Conservation (phyloP, 1,284 basidiomycete species). For the Rhizopogon parksii region DNA sequence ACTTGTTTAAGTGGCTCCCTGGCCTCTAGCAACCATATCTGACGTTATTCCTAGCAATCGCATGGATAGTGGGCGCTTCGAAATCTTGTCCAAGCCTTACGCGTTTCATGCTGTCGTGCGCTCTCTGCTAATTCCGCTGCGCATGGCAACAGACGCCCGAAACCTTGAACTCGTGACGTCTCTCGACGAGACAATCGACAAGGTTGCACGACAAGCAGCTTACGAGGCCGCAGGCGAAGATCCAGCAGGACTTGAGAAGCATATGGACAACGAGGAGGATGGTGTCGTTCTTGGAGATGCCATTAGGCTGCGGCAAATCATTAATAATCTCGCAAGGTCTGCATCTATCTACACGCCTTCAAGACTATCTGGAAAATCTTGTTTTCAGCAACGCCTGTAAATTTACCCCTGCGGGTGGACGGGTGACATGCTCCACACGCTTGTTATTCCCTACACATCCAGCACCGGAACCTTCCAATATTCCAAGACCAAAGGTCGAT, state of each 20-base stretch:
- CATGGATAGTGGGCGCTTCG: constrained; percentile 77
- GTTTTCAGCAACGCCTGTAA: constrained; percentile 61
- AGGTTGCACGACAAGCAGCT: constrained; percentile 47
- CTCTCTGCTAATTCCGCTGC: constrained; percentile 71
- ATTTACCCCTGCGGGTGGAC: constrained; percentile 74
- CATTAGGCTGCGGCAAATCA: constrained; percentile 73
- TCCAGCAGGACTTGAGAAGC: constrained; percentile 32
- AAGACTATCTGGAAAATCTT: constrained; percentile 3
- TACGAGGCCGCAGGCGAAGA: constrained; percentile 52
- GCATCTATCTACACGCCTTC: constrained; percentile 10
- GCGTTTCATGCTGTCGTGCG: constrained; percentile 79
- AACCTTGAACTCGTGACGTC: constrained; percentile 62
- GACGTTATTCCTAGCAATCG: constrained; percentile 34
- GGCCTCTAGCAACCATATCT: constrained; percentile 6
- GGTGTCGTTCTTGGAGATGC: constrained; percentile 74
- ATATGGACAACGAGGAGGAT: constrained; percentile 43
- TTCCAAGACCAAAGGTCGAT: constrained; percentile 5
- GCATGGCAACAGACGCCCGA: constrained; percentile 67
- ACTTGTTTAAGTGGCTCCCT: constrained; percentile 48
- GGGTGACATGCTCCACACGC: constrained; percentile 52
- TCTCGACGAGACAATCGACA: constrained; percentile 71
- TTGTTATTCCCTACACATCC: constrained; percentile 36
- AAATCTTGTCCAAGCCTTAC: constrained; percentile 70
- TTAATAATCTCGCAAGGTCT: constrained; percentile 71
- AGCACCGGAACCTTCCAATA: constrained; percentile 12